A percentile compares a stretch with the other conserved stretches of the same genome.
Conservation (phyloP, 495 filamentous ascomycete species). For the Aspergillus sclerotioniger region DNA sequence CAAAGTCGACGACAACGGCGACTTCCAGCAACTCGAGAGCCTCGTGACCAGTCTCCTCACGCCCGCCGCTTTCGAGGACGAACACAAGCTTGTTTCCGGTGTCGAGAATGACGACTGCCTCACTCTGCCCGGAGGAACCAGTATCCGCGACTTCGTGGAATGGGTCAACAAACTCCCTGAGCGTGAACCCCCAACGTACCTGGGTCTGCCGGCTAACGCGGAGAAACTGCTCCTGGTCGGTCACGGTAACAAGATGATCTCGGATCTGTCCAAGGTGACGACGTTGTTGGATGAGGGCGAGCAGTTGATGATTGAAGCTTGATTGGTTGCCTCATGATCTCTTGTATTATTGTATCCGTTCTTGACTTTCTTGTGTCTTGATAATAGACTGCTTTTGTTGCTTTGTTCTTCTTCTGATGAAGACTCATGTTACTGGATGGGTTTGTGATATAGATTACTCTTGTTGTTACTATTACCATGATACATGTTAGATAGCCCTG, state of each 20-base stretch:
- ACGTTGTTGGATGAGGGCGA: constrained; percentile 91
- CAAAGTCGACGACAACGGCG: constrained; percentile 91
- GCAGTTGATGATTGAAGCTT: constrained; percentile 75
- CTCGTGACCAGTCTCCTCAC: constrained; percentile 79
- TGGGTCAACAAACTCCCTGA: constrained; percentile 94
- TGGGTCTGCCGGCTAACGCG: constrained; percentile 94
- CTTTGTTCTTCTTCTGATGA: constrained; percentile 7
- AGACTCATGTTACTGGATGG: constrained; percentile 10
- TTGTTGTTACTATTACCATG: too few relatives aligned
- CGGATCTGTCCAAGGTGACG: constrained; percentile 77
- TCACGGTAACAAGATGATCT: constrained; percentile 80
- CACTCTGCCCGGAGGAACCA: constrained; percentile 72
- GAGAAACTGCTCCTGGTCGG: constrained; percentile 94
- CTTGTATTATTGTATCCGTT: neutral
- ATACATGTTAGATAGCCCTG: neutral
- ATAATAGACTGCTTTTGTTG: constrained; percentile 7
- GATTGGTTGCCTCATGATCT: constrained; percentile 12
- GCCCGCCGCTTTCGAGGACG: constrained; percentile 83
- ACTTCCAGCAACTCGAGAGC: constrained; percentile 68
- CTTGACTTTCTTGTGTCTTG: constrained; percentile 7
- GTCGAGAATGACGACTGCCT: constrained; percentile 61
- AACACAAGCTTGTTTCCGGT: constrained; percentile 79
- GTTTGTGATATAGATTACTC: constrained; percentile 7
- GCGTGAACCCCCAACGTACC: constrained; percentile 91
- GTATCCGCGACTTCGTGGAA: constrained; percentile 78